Conservation (phyloP, 2,329 filamentous ascomycete species). For the Ceratocystis huliohia region DNA sequence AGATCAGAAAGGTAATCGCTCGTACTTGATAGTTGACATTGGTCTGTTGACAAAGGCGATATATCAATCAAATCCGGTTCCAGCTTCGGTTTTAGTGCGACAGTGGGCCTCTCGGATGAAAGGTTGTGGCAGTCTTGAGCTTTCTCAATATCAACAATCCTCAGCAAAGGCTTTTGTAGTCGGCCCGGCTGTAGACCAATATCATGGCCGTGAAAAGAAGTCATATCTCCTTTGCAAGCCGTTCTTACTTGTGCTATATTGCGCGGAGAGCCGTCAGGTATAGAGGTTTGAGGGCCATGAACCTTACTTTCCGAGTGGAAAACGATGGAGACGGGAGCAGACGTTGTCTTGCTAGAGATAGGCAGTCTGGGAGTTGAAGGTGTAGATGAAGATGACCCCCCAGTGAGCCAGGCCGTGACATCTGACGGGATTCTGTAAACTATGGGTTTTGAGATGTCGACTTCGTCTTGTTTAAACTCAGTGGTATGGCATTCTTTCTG, state of each 20-base stretch:
- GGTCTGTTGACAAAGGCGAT: not conserved
- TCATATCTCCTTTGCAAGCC: not conserved
- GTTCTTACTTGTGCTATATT: not conserved
- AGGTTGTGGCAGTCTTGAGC: not conserved
- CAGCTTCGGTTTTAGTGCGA: not conserved
- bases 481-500: not conserved
- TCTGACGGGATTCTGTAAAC: not conserved
- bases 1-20: slow-evolving; percentile 1
- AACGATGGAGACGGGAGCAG: not conserved
- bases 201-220: not conserved
- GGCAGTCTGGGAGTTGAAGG: not conserved
- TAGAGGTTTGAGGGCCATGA: not conserved
- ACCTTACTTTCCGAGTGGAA: not conserved
- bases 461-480: not conserved
- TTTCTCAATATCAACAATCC: not conserved
- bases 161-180: not conserved
- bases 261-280: no score
- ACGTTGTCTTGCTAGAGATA: not conserved
- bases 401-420: not conserved
- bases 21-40: not conserved
- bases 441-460: not conserved
- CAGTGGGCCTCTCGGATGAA: not conserved
- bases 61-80: not conserved
- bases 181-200: not conserved
- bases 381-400: not conserved